These are phyloP conservation scores for Flaveria sonorensis DNA, from an alignment of 129 eudicot genomes.

Conservation along the genomic window DNA sequence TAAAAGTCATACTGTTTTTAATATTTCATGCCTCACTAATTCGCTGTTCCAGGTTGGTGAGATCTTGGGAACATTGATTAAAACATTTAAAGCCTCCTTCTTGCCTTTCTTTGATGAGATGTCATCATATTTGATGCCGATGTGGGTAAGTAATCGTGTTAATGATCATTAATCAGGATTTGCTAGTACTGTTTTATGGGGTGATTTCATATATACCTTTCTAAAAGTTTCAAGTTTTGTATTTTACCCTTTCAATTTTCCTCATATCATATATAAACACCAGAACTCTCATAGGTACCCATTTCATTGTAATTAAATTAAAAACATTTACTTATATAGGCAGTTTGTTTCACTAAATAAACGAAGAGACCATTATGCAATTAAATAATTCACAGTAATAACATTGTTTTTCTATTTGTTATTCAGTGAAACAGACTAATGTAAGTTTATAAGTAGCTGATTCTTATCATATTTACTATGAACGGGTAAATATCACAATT, in stretches of 20 bases:
- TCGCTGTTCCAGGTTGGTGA: constrained; percentile 75
- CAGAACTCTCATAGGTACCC: neutral
- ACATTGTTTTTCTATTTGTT: neutral
- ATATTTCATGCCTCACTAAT: neutral
- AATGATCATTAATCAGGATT: neutral
- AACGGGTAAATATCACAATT: neutral
- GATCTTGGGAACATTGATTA: constrained; percentile 90
- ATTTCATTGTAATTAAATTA: neutral
- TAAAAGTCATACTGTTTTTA: neutral
- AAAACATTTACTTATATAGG: neutral
- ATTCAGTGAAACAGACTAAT: neutral
- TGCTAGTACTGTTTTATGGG: neutral
- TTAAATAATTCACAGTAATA: neutral
- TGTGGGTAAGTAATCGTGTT: constrained; percentile 82
- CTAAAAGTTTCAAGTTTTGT: neutral
- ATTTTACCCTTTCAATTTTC: neutral
- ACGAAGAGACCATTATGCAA: neutral
- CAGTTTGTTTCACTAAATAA: neutral
- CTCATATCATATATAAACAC: neutral
- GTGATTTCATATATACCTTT: neutral
- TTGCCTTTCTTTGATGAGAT: constrained; percentile 96
- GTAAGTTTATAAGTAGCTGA: neutral
- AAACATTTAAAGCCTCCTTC: constrained; percentile 94
- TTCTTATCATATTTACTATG: neutral
- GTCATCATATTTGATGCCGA: constrained; percentile 89